Evolutionary conservation across 1,284 basidiomycete genomes (phyloP), one percentile per base, ranked within the genome.

Genomic region (Porodaedalea pini): DNA sequence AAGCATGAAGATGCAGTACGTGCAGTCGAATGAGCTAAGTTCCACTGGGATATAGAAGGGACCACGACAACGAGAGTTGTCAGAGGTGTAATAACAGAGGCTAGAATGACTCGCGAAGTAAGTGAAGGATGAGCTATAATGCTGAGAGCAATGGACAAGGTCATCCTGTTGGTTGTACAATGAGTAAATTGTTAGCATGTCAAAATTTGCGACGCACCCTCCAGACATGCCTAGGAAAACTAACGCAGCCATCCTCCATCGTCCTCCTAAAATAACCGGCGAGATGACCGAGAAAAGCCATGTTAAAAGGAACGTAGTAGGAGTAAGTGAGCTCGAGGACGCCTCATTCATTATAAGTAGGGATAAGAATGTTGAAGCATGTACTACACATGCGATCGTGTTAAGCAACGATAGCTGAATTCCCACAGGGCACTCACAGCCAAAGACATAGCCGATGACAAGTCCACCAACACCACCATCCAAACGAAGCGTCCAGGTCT

Each of bases 381-480:
- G 81, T 6, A 85, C 82, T 85, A 49, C 32, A 43, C 45, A 48
- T 10, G 23, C 17, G 54, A 58, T 36, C 40, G 41, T 36, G 23
- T 51, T 43, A 51, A 47, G 25, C 10, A 32, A 56, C 53, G 54
- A 25, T 11, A 7, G 32, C 51, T 32, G 44, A 52, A 54, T 40
- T 44, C 32, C 23, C 57, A 39, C 1, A 23, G 21, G 21, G 21
- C 39, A 74, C 78, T 40, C 65, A 86, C 85, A 65, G 61, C 85
- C 85, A 61, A 85, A 85, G 6, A 74, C 67, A 69, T 79, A 86
- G 13, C 85, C 86, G 17, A 73, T 66, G 6, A 76, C 73, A 15
- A 84, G 61, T 7, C 86, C 86, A 51, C 86, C 85, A 15, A 85
- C 59, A 2, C 86, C 85, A 39, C 85, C 83, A 65, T 81, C 79